Conservation (phyloP, 169 alveolate species). For the Miamiensis avidus region DNA sequence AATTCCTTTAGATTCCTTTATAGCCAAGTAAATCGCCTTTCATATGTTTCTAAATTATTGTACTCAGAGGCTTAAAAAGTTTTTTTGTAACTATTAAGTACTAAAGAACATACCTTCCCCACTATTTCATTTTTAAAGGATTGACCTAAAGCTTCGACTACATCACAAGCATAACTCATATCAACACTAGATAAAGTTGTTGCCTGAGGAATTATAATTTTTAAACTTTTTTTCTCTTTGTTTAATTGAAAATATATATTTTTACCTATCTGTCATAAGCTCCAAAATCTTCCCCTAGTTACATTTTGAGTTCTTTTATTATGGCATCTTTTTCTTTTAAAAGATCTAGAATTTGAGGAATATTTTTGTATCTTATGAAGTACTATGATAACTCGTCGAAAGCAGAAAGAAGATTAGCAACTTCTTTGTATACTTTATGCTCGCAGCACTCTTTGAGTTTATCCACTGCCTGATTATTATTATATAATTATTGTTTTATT, state of each 20-base stretch:
- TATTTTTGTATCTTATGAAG: constrained; percentile 57
- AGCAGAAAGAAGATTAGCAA: constrained; percentile 62
- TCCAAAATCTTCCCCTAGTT: constrained; percentile 67
- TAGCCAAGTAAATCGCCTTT: constrained; percentile 78
- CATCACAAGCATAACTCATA: constrained; percentile 69
- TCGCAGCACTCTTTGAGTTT: constrained; percentile 57
- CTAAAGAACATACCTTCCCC: constrained; percentile 48
- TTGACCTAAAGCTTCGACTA: constrained; percentile 68
- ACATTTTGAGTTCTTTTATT: constrained; percentile 54
- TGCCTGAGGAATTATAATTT: neutral
- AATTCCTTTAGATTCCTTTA: constrained; percentile 66
- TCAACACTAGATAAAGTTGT: constrained; percentile 32
- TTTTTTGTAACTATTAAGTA: constrained; percentile 56
- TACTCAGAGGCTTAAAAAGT: constrained; percentile 52
- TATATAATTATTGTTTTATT: neutral
- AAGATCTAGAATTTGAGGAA: constrained; percentile 55
- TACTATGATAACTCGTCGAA: constrained; percentile 62
- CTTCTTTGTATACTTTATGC: constrained; percentile 59
- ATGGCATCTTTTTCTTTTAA: constrained; percentile 65
- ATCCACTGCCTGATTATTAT: constrained; percentile 10
- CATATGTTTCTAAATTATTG: constrained; percentile 62
- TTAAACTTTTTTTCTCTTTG: too few relatives aligned
- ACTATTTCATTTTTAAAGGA: constrained; percentile 56
- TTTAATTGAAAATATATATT: too few relatives aligned
- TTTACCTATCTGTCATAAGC: constrained; percentile 10